phyloP scores from a whole-genome alignment of 2,329 filamentous ascomycete species.

The Lasiodiplodia sp. region DNA sequence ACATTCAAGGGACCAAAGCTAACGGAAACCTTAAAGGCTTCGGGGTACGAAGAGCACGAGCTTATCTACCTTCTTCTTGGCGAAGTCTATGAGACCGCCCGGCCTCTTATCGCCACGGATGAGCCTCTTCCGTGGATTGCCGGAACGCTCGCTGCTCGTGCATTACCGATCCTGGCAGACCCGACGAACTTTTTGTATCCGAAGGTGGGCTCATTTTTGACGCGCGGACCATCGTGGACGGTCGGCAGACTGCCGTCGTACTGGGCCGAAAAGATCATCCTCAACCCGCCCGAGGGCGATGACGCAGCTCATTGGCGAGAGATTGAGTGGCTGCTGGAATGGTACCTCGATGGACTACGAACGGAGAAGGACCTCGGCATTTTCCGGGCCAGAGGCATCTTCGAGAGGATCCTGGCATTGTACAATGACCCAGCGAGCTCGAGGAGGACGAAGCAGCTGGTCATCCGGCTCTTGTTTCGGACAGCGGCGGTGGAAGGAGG shows the following conservation, averaged over 20 bases:
- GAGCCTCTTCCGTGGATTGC: constrained; percentile 74
- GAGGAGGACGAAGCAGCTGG: constrained; percentile 65
- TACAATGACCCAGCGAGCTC: constrained; percentile 72
- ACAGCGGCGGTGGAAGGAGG: constrained; percentile 73
- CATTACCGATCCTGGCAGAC: constrained; percentile 73
- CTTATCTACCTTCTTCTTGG: constrained; percentile 81
- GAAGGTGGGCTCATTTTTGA: constrained; percentile 86
- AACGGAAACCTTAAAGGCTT: neutral
- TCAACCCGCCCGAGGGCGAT: constrained; percentile 75
- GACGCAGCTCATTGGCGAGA: constrained; percentile 78
- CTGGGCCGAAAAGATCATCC: constrained; percentile 73
- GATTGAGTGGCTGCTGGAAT: constrained; percentile 75
- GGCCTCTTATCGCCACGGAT: constrained; percentile 59
- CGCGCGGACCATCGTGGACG: constrained; percentile 78
- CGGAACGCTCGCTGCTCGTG: constrained; percentile 75
- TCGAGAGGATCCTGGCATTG: constrained; percentile 76
- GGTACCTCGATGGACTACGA: constrained; percentile 72
- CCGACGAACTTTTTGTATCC: constrained; percentile 84
- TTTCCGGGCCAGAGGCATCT: constrained; percentile 68
- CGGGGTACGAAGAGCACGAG: constrained; percentile 47
- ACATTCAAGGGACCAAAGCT: neutral
- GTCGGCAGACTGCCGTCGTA: constrained; percentile 62
- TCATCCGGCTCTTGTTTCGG: constrained; percentile 69
- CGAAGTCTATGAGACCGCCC: constrained; percentile 77
- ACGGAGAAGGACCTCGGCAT: constrained; percentile 66